Evolutionary conservation across 2,329 filamentous ascomycete species (phyloP), one percentile per base, ranked within the genome.

Genomic region (Chlorencoelia australis): DNA sequence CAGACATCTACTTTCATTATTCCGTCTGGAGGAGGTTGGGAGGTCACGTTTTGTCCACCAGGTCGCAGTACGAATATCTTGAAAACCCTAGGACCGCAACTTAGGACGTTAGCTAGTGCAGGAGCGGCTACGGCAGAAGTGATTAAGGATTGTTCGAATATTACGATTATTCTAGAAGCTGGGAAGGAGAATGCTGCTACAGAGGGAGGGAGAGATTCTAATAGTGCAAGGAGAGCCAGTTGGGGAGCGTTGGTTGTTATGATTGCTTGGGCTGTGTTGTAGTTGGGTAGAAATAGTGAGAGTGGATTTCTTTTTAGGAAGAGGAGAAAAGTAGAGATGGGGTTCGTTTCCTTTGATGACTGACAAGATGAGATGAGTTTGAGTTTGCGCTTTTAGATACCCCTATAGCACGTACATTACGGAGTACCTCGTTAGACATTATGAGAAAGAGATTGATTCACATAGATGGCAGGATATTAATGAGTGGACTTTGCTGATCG

Each of bases 11-110:
- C 74, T 0, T 79, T 79, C 48, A 73, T 75, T 48, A 64, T 79
- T 22, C 74, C 75, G 2, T 65, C 58, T 8, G 83, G 84, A 13
- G 82, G 79, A 15, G 82, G 82, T 0, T 91, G 82, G 66, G 75
- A 88, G 56, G 69, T 91, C 10, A 69, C 82, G 7, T 84, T 91
- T 57, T 91, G 85, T 56, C 85, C 85, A 2, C 54, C 52, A 9
- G 73, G 73, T 7, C 58, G 73, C 33, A 75, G 71, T 43, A 77
- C 73, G 24, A 67, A 75, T 49, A 78, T 78, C 41, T 54, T 77
- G 21, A 59, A 57, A 19, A 67, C 68, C 4, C 65, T 75, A 47
- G 63, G 65, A 11, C 50, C 61, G 9, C 63, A 75, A 53, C 54
- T 76, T 47, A 58, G 60, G 16, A 56, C 63, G 41, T 54, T 76